phyloP scores from a whole-genome alignment of 495 filamentous ascomycete species.

The Neurospora tetrasperma region DNA sequence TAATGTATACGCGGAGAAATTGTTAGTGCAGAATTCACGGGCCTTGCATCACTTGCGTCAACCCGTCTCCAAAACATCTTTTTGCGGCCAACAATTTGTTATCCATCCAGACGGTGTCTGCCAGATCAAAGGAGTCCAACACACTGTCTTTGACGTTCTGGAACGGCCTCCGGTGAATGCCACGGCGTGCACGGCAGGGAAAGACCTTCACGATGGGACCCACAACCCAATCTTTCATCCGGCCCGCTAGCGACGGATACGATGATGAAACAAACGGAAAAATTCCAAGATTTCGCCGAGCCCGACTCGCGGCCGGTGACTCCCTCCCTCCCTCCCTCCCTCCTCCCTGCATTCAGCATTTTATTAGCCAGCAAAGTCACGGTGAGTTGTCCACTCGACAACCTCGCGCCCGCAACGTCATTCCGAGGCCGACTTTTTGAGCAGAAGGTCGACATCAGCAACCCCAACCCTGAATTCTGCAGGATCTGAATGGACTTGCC shows the following conservation, averaged over 20 bases:
- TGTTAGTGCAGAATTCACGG: background rate
- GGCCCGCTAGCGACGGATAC: background rate
- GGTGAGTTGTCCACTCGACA: background rate
- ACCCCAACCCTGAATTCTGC: background rate
- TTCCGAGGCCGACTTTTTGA: background rate
- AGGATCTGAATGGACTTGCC: background rate
- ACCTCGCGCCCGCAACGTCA: background rate
- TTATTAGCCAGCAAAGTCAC: background rate
- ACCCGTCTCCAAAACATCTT: background rate
- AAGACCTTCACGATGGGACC: background rate
- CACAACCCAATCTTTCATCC: background rate
- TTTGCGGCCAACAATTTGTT: background rate
- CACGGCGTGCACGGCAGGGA: background rate
- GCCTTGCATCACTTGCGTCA: background rate
- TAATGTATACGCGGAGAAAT: background rate
- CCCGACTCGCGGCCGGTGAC: background rate
- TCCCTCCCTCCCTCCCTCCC: background rate
- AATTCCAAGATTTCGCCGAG: background rate
- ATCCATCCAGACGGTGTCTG: background rate
- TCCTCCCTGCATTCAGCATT: background rate
- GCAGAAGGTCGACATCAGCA: background rate
- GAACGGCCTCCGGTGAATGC: background rate
- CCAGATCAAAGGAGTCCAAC: background rate
- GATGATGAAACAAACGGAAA: background rate
- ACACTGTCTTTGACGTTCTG: background rate